phyloP scores from a whole-genome alignment of 148 eudicot species.

The Nyssa sinensis region DNA sequence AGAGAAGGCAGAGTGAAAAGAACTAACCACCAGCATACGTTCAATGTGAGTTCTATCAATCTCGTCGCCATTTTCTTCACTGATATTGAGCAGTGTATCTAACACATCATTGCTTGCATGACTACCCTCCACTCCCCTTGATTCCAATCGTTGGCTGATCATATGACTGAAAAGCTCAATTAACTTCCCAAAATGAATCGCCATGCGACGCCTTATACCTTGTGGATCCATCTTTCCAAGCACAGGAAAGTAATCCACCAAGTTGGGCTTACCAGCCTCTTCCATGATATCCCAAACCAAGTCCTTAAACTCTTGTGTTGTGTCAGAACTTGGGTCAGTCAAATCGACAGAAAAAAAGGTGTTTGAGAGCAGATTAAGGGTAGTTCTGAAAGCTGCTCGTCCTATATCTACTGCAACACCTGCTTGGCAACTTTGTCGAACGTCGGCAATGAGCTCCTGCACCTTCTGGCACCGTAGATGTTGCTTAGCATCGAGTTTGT shows the following conservation, averaged over 20 bases:
- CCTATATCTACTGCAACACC: slow-evolving; percentile 17
- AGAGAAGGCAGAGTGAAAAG: no score
- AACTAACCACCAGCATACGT: no score
- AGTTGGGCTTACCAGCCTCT: slow-evolving; percentile 16
- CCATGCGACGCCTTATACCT: slow-evolving; percentile 14
- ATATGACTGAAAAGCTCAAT: no score
- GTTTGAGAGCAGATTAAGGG: slow-evolving; percentile 17
- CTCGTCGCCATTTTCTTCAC: no score
- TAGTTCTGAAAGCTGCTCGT: slow-evolving; percentile 11
- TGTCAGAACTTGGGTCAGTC: slow-evolving; percentile 8
- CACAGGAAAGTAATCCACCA: slow-evolving; percentile 17
- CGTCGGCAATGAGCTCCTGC: slow-evolving; percentile 13
- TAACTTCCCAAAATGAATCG: neutral
- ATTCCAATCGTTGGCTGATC: no score
- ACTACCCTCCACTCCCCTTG: no score
- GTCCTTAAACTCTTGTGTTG: slow-evolving; percentile 13
- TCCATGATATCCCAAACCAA: slow-evolving; percentile 3
- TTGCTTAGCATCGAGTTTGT: slow-evolving; percentile 8
- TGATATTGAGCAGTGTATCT: no score
- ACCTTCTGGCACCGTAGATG: slow-evolving; percentile 12
- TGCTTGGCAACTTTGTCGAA: slow-evolving; percentile 3
- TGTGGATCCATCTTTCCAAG: slow-evolving; percentile 13
- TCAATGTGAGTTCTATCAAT: no score
- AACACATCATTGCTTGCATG: no score
- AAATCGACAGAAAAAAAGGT: slow-evolving; percentile 21